phyloP scores from a whole-genome alignment of 2,329 filamentous ascomycete genomes.

The Penicillium paneum region DNA sequence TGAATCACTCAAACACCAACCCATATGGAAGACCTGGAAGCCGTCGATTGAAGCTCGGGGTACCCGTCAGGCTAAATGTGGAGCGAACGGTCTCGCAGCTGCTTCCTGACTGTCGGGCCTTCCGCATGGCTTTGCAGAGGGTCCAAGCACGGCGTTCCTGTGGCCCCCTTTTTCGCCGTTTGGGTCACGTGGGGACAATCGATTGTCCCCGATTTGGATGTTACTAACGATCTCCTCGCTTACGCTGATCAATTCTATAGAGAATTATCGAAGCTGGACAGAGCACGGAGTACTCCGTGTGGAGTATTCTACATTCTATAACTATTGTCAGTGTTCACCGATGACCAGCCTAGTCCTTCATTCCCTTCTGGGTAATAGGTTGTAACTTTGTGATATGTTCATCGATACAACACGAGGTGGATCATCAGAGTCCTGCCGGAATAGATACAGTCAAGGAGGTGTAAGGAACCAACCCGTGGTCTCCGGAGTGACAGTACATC shows the following conservation, averaged over 20 bases:
- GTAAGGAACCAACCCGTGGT: not conserved
- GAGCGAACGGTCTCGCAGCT: conserved; percentile 38
- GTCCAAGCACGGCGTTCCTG: conserved; percentile 18
- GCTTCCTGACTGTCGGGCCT: conserved; percentile 38
- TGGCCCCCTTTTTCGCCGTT: conserved; percentile 3
- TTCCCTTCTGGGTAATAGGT: not conserved
- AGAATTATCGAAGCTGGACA: not conserved
- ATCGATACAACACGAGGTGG: not conserved
- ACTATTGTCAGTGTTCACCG: not conserved
- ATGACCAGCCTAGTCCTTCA: not conserved
- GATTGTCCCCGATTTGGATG: not conserved
- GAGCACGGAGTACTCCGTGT: not conserved
- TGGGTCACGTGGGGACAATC: conserved; percentile 15
- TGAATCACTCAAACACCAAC: not conserved
- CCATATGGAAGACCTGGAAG: too few relatives aligned
- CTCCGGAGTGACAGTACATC: not conserved
- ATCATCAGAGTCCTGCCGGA: not conserved
- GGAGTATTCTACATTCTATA: not conserved
- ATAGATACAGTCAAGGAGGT: not conserved
- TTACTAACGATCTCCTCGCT: not conserved
- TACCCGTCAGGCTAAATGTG: conserved; percentile 16
- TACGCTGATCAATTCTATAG: too few relatives aligned
- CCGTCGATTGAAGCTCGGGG: not conserved
- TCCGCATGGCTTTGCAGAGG: conserved; percentile 19
- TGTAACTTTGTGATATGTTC: not conserved